Conservation (phyloP, 306 rosid species). For the Quillaja saponaria region DNA sequence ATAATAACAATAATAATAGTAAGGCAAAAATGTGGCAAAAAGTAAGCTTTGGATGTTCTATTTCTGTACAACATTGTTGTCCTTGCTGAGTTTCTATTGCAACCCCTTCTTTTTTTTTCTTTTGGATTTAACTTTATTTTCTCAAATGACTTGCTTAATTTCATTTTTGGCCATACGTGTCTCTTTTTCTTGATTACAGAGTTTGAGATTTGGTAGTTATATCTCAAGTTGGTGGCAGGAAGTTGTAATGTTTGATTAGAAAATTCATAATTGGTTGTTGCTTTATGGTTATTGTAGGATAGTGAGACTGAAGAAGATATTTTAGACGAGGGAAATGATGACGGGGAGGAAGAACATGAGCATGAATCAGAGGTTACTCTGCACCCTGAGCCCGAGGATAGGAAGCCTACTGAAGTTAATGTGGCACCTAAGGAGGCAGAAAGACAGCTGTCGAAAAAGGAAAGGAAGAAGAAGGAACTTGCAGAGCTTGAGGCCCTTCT, state of each 20-base stretch:
- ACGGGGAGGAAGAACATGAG: constrained; percentile 80
- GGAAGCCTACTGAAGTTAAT: constrained; percentile 55
- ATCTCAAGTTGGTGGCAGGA: not conserved
- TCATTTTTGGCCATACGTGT: not conserved
- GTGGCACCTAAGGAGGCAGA: constrained; percentile 72
- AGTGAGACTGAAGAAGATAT: constrained; percentile 85
- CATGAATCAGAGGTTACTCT: constrained; percentile 53
- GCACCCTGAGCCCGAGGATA: constrained; percentile 54
- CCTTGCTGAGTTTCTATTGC: not conserved
- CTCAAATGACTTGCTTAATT: constrained; percentile 18
- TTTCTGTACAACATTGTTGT: not conserved
- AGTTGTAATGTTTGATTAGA: not conserved
- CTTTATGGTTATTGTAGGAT: constrained; percentile 52
- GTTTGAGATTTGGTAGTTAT: too few species aligned
- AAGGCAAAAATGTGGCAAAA: constrained; percentile 11
- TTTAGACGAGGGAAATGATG: constrained; percentile 90
- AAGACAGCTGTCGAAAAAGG: constrained; percentile 85
- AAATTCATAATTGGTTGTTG: not conserved
- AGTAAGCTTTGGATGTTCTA: not conserved
- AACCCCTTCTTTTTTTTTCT: not conserved
- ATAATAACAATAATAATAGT: not conserved
- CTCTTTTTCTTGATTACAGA: not conserved
- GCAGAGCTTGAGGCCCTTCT: constrained; percentile 95
- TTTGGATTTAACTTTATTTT: not conserved
- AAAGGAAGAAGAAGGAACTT: constrained; percentile 91